Percentiles rank a stretch among this genome's conserved stretches.
Conservation (phyloP, 108 stramenopile species). For the Asterionellopsis glacialis region DNA sequence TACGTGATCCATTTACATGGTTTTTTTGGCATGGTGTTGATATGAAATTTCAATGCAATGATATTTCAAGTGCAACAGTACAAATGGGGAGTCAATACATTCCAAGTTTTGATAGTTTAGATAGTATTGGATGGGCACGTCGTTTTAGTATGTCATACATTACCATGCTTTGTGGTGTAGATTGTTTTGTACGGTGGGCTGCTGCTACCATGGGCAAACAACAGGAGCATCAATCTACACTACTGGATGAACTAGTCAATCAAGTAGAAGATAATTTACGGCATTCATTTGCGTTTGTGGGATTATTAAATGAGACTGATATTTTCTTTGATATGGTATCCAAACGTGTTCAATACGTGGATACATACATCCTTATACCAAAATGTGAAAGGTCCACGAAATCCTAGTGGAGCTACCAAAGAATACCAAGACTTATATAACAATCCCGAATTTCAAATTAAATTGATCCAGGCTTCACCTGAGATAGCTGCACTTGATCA, state of each 20-base stretch:
- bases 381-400: conserved; percentile 10
- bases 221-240: no score
- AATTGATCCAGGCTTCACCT: conserved; percentile 2
- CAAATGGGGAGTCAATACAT: no score
- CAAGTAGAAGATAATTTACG: conserved; percentile 34
- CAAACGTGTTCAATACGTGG: conserved; percentile 12
- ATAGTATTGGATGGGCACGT: not conserved
- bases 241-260: conserved; percentile 17
- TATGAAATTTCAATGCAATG: no score
- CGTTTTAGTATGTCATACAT: not conserved
- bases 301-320: conserved; percentile 37
- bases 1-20: no score
- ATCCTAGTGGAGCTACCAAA: conserved; percentile 1
- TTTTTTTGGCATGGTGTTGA: no score
- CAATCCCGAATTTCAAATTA: conserved; percentile 7
- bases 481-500: conserved; percentile 14
- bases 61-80: no score
- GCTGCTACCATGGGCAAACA: no score
- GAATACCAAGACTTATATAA: conserved; percentile 11
- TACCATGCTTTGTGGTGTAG: no score
- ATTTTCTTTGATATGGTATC: conserved; percentile 41
- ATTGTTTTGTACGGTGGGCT: no score
- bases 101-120: not conserved
- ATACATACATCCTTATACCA: conserved; percentile 19
- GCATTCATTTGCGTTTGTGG: conserved; percentile 39